phyloP scores from a whole-genome alignment of 306 rosid species.

The Pyrus betulifolia region DNA sequence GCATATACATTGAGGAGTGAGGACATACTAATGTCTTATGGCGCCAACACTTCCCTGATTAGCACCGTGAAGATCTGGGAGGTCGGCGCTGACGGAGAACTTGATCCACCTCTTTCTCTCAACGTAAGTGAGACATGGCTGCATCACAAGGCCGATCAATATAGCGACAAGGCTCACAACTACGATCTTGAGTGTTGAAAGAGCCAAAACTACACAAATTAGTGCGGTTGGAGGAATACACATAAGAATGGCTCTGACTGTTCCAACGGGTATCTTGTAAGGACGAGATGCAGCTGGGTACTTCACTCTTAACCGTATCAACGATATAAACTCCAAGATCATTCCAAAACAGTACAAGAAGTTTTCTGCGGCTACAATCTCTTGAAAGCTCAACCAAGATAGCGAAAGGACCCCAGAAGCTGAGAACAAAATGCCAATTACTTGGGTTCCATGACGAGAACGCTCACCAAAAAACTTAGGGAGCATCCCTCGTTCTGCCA shows the following conservation, averaged over 20 bases:
- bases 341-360: slow-evolving; percentile 87
- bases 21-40: slow-evolving; percentile 7
- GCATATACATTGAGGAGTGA: too few species aligned
- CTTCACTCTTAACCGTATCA: slow-evolving; percentile 52
- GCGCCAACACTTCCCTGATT: slow-evolving; percentile 15
- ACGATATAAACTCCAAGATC: slow-evolving; percentile 84
- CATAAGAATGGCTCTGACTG: slow-evolving; percentile 47
- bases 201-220: slow-evolving; percentile 55
- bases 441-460: slow-evolving; percentile 79
- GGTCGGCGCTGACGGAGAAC: slow-evolving; percentile 53
- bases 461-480: slow-evolving; percentile 63
- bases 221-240: slow-evolving; percentile 73
- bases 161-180: slow-evolving; percentile 53
- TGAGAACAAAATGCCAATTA: slow-evolving; percentile 68
- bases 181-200: slow-evolving; percentile 57
- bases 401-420: slow-evolving; percentile 74
- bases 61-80: slow-evolving; percentile 40
- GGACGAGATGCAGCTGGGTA: slow-evolving; percentile 71
- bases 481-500: slow-evolving; percentile 92
- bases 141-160: slow-evolving; percentile 55
- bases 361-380: slow-evolving; percentile 80
- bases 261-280: slow-evolving; percentile 66
- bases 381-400: slow-evolving; percentile 86
- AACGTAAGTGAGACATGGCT: slow-evolving; percentile 49
- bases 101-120: slow-evolving; percentile 56